A percentile compares a stretch with the other conserved stretches of the same genome.
These are phyloP conservation scores for Endoconidiophora polonica DNA, from an alignment of 2,329 filamentous ascomycete genomes.

Conservation along the genomic window DNA sequence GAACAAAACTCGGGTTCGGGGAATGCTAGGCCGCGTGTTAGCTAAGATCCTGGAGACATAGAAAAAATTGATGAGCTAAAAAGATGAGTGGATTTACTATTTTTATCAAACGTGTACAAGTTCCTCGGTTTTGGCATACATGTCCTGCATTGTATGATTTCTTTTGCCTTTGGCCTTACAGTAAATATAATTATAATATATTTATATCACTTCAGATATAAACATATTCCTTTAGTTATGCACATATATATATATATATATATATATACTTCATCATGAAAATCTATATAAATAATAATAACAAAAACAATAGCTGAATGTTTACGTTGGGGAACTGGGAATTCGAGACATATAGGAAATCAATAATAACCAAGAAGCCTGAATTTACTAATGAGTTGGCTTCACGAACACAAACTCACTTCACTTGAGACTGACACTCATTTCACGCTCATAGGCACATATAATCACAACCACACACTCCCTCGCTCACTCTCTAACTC, in stretches of 20 bases:
- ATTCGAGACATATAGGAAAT: background rate
- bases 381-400: too few species aligned
- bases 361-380: background rate
- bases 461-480: background rate
- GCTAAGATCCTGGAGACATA: conserved; percentile 29
- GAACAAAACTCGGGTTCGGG: conserved; percentile 45
- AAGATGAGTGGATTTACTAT: background rate
- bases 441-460: background rate
- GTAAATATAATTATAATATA: too few species aligned
- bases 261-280: background rate
- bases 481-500: background rate
- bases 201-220: too few species aligned
- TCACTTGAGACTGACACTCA: background rate
- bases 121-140: too few species aligned
- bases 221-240: background rate
- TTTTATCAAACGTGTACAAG: too few species aligned
- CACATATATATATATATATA: background rate
- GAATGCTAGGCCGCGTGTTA: conserved; percentile 48
- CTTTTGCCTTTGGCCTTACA: too few species aligned
- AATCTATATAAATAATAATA: background rate
- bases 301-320: background rate
- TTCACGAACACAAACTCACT: background rate
- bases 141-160: too few species aligned
- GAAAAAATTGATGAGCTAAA: background rate
- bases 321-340: background rate